Percentiles rank a stretch among this genome's conserved stretches.
Evolutionary conservation across 192 early-diverging fungal species (phyloP).

Genomic region (Coemansia asiatica): DNA sequence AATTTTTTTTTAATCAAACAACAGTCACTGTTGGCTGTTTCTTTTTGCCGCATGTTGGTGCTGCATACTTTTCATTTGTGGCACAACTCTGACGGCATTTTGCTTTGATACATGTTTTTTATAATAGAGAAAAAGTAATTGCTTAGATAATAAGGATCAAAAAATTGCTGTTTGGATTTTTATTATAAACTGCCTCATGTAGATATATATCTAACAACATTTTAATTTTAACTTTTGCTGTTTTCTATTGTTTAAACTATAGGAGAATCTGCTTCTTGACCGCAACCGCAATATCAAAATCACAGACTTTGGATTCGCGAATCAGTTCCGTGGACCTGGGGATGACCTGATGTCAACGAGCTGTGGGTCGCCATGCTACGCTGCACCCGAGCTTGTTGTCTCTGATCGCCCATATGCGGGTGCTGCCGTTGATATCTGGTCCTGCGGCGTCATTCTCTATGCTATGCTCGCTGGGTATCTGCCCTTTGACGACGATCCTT

Average conservation of each 20-base stretch:
- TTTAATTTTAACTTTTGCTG: constrained; percentile 1
- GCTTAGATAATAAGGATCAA: too few species aligned
- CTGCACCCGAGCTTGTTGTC: constrained; percentile 98
- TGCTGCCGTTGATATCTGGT: constrained; percentile 96
- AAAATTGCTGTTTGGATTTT: too few species aligned
- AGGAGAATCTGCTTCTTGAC: constrained; percentile 95
- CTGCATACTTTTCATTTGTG: too few species aligned
- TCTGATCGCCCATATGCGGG: constrained; percentile 95
- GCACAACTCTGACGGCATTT: too few species aligned
- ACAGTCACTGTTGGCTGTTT: neutral
- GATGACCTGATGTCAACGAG: constrained; percentile 88
- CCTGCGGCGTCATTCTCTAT: constrained; percentile 95
- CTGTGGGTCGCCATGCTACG: constrained; percentile 98
- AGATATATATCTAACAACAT: neutral
- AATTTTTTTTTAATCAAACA: neutral
- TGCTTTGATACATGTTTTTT: too few species aligned
- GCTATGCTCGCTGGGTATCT: constrained; percentile 89
- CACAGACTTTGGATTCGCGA: constrained; percentile 99
- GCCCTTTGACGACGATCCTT: constrained; percentile 89
- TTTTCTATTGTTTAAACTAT: constrained; percentile 8
- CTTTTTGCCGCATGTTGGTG: neutral
- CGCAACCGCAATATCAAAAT: constrained; percentile 89
- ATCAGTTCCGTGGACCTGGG: constrained; percentile 71
- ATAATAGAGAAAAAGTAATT: too few species aligned
- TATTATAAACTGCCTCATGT: too few species aligned